These are phyloP conservation scores for Aureobasidium sp. DNA, from an alignment of 2,329 filamentous ascomycete species.

Conservation along the genomic window DNA sequence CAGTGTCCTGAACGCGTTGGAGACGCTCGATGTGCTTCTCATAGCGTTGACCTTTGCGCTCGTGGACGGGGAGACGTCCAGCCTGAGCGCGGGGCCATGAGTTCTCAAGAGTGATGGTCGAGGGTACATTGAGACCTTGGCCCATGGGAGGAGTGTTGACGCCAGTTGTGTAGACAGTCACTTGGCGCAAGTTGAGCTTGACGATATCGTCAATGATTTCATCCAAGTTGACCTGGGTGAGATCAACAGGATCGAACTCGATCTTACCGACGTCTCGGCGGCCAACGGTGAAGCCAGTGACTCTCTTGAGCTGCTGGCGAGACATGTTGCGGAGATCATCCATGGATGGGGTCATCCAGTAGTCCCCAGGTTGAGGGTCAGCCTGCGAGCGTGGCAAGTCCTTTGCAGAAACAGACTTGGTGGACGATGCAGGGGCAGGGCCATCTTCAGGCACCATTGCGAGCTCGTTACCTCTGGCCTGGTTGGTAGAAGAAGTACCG, in stretches of 20 bases:
- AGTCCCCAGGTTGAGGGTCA: slow-evolving; percentile 57
- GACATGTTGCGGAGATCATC: slow-evolving; percentile 73
- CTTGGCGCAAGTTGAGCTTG: slow-evolving; percentile 64
- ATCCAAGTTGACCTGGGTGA: slow-evolving; percentile 70
- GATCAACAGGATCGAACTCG: slow-evolving; percentile 74
- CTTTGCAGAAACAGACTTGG: slow-evolving; percentile 2
- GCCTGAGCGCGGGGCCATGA: slow-evolving; percentile 75
- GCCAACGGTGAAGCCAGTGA: slow-evolving; percentile 71
- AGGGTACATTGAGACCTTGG: slow-evolving; percentile 85
- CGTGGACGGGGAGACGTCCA: slow-evolving; percentile 46
- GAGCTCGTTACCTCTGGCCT: slow-evolving; percentile 62
- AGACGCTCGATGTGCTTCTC: slow-evolving; percentile 78
- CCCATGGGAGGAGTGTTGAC: slow-evolving; percentile 74
- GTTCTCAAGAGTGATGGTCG: slow-evolving; percentile 79
- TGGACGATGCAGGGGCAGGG: slow-evolving; percentile 19
- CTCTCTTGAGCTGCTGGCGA: slow-evolving; percentile 65
- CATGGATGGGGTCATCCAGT: slow-evolving; percentile 75
- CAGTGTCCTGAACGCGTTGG: slow-evolving; percentile 68
- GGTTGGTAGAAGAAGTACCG: slow-evolving; percentile 56
- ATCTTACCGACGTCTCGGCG: slow-evolving; percentile 75
- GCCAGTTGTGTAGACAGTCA: slow-evolving; percentile 75
- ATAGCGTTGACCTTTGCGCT: slow-evolving; percentile 57
- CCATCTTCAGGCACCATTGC: slow-evolving; percentile 70
- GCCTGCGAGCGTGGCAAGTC: slow-evolving; percentile 11
- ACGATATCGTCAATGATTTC: slow-evolving; percentile 73